These are phyloP conservation scores for Talaromyces ruber DNA, from an alignment of 495 filamentous ascomycete genomes.

Conservation along the genomic window DNA sequence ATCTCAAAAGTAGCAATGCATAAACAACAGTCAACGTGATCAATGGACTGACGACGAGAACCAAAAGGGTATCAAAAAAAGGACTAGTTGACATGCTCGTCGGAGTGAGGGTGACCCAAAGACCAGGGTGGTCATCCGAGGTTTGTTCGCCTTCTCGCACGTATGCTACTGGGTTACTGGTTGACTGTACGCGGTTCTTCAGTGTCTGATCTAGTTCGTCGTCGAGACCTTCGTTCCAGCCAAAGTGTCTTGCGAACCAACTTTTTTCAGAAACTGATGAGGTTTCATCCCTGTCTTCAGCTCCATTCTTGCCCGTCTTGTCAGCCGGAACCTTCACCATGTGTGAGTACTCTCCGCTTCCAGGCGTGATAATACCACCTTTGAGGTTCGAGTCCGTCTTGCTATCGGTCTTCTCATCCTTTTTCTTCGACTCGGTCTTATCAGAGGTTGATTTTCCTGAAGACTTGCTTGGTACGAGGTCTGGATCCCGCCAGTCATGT, in stretches of 20 bases:
- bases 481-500: slow-evolving; percentile 87
- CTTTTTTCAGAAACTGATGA: slow-evolving; percentile 9
- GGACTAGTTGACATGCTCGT: slow-evolving; percentile 85
- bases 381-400: slow-evolving; percentile 31
- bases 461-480: slow-evolving; percentile 47
- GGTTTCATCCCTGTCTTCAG: not conserved
- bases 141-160: not conserved
- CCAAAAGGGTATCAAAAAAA: slow-evolving; percentile 91
- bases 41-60: slow-evolving; percentile 85
- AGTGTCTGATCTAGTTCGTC: not conserved
- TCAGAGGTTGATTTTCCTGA: slow-evolving; percentile 17
- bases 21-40: slow-evolving; percentile 92
- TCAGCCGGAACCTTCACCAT: slow-evolving; percentile 20
- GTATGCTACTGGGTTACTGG: not conserved
- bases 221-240: slow-evolving; percentile 17
- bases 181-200: not conserved
- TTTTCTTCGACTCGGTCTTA: slow-evolving; percentile 6
- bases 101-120: slow-evolving; percentile 93
- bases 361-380: slow-evolving; percentile 66
- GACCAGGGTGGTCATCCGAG: slow-evolving; percentile 57
- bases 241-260: slow-evolving; percentile 32
- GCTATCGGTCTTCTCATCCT: slow-evolving; percentile 12
- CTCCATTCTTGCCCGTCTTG: not conserved
- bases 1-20: slow-evolving; percentile 76
- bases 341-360: slow-evolving; percentile 63